Base-by-base conservation (phyloP, 106 monocot genomes). In the Posidonia australis region DNA sequence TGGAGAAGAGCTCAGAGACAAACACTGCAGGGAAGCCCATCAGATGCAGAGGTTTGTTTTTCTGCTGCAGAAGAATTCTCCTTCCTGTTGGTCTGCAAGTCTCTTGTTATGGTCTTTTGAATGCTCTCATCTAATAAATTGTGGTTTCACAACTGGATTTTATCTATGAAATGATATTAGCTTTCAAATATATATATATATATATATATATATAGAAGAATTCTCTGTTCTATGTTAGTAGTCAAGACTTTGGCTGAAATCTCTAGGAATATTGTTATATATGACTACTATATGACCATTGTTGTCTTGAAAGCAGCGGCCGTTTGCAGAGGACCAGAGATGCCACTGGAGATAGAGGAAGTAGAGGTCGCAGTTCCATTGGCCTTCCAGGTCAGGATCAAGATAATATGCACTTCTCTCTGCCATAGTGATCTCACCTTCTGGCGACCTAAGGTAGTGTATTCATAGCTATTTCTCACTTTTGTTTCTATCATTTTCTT, bases 341-440 rank as follows among this genome's bases (percentile, higher is more conserved):
- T 81, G 77, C 76, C 86, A 32, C 61, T 94, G 1, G 58, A 12
- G 51, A 77, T 94, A 13, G 89, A 89, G 70, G 84, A 86, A 30
- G 80, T 94, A 55, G 73, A 71, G 67, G 93, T 94, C 43, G 81
- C 77, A 1, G 77, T 89, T 36, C 93, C 93, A 0, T 57, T 72
- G 29, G 77, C 69, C 7, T 69, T 70, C 56, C 86, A 94, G 73
- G 82, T 86, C 66, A 71, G 93, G 42, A 80, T 94, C 23, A 94
- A 77, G 76, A 86, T 94, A 61, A 61, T 89, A 51, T 94, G 89
- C 78, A 82, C 86, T 30, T 84, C 93, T n/a, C 75, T 94, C 36
- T 94, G 93, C 74, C 93, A 94, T 70, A 84, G 76, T 64, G 93
- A 94, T 70, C 12, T 94, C 66, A 86, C 89, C 47, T 84, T 94